These are phyloP conservation scores for Bombardia bombarda DNA, from an alignment of 495 filamentous ascomycete genomes.

Conservation along the genomic window DNA sequence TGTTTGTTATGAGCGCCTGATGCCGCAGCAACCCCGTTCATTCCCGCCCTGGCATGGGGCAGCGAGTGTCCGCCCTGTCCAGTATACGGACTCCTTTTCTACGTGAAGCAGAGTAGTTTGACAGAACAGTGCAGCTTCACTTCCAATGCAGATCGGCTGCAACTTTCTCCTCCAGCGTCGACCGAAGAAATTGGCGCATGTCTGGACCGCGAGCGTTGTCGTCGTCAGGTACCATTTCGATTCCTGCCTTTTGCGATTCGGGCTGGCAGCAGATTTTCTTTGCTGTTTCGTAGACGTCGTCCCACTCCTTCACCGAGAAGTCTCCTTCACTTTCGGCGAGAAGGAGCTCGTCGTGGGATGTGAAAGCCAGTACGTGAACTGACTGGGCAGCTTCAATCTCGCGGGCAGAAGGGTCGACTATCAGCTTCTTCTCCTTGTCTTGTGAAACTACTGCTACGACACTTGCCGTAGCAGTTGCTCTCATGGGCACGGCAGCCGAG, in stretches of 20 bases:
- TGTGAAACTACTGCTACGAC: conserved; percentile 51
- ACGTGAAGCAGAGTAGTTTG: not conserved
- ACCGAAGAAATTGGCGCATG: conserved; percentile 54
- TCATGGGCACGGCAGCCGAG: conserved; percentile 67
- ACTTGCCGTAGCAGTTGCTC: conserved; percentile 57
- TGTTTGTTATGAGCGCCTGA: not conserved
- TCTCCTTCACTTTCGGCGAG: conserved; percentile 73
- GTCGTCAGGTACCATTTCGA: conserved; percentile 39
- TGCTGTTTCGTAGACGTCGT: conserved; percentile 57
- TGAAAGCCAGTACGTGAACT: conserved; percentile 71
- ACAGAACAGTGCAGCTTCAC: conserved; percentile 16
- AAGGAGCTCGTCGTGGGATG: conserved; percentile 63
- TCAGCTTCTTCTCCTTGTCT: conserved; percentile 33
- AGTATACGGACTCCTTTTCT: not conserved
- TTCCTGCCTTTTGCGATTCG: conserved; percentile 29
- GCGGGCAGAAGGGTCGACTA: conserved; percentile 47
- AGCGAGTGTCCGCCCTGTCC: too few species aligned
- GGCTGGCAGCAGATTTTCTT: conserved; percentile 52
- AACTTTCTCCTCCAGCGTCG: conserved; percentile 53
- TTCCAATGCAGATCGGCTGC: conserved; percentile 55
- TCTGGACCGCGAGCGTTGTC: conserved; percentile 25
- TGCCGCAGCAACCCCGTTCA: not conserved
- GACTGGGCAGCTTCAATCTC: conserved; percentile 53
- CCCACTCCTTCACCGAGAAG: conserved; percentile 73
- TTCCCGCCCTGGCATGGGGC: too few species aligned